A percentile compares a stretch with the other conserved stretches of the same genome.
These are phyloP conservation scores for Mucor mucedo DNA, from an alignment of 371 early-diverging fungal species.

Conservation along the genomic window DNA sequence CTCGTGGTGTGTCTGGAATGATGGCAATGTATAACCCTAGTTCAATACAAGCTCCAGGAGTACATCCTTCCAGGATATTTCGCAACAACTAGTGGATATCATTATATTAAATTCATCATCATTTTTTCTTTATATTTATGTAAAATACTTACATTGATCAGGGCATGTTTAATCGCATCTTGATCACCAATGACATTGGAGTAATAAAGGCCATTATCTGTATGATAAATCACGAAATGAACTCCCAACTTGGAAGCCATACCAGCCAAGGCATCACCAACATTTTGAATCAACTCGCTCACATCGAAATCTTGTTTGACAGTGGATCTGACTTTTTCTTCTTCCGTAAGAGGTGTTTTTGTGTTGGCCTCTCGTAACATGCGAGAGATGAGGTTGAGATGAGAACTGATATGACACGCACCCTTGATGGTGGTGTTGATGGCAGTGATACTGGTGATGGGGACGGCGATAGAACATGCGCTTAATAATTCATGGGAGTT, in stretches of 20 bases:
- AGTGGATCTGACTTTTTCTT: constrained; percentile 18
- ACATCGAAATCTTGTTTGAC: constrained; percentile 56
- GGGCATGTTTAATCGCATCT: constrained; percentile 58
- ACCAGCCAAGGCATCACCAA: constrained; percentile 70
- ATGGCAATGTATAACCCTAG: constrained; percentile 51
- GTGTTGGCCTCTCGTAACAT: constrained; percentile 18
- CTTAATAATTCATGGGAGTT: constrained; percentile 54
- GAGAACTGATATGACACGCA: constrained; percentile 44
- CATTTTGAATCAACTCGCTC: constrained; percentile 64
- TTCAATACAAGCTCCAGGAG: constrained; percentile 67
- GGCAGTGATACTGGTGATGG: constrained; percentile 55
- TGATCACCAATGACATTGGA: constrained; percentile 64
- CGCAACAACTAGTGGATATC: constrained; percentile 52
- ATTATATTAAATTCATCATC: neutral
- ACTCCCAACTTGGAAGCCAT: constrained; percentile 62
- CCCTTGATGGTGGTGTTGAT: constrained; percentile 50
- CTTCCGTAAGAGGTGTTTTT: neutral
- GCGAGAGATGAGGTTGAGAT: constrained; percentile 29
- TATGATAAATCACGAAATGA: constrained; percentile 66
- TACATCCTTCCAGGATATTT: constrained; percentile 62
- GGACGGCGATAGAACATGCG: constrained; percentile 60
- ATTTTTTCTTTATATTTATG: neutral
- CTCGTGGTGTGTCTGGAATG: constrained; percentile 28
- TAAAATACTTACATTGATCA: constrained; percentile 66
- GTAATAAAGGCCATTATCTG: constrained; percentile 60